These are phyloP conservation scores for Thalia dealbata DNA, from an alignment of 176 grass and related monocot genomes.

Conservation along the genomic window DNA sequence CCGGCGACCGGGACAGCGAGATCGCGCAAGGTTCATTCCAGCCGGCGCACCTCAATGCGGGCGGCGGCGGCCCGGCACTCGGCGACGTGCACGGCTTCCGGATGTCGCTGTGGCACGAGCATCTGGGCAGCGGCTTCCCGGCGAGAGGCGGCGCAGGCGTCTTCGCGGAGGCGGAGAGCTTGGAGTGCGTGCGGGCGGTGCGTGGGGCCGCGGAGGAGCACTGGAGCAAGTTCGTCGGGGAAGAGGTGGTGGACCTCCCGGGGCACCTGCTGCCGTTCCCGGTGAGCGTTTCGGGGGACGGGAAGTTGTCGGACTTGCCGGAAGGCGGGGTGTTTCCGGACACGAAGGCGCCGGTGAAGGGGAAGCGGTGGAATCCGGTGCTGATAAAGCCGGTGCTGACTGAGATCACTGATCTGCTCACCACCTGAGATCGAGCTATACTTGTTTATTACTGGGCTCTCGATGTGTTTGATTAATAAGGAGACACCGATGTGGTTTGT, in stretches of 20 bases:
- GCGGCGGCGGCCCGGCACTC: conserved; percentile 8
- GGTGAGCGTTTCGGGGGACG: conserved; percentile 46
- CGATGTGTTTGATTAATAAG: too few species aligned
- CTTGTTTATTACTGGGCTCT: too few species aligned
- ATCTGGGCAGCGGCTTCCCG: conserved; percentile 30
- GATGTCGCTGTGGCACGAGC: conserved; percentile 82
- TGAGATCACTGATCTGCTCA: not conserved
- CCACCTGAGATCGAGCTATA: not conserved
- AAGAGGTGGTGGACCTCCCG: conserved; percentile 42
- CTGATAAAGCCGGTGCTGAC: not conserved
- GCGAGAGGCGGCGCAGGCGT: not conserved
- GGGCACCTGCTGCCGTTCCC: conserved; percentile 80
- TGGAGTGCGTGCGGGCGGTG: conserved; percentile 55
- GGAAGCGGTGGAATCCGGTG: conserved; percentile 24
- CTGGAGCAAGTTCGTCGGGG: conserved; percentile 60
- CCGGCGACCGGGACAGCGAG: conserved; percentile 73
- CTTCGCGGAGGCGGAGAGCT: conserved; percentile 50
- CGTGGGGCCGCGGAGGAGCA: conserved; percentile 27
- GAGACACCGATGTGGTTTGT: too few species aligned
- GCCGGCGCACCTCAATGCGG: conserved; percentile 65
- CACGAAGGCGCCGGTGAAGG: conserved; percentile 49
- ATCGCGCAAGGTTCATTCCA: conserved; percentile 89
- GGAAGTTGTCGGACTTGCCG: conserved; percentile 42
- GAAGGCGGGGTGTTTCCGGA: conserved; percentile 58
- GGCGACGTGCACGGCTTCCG: conserved; percentile 55